Percentiles rank a stretch among this genome's conserved stretches.
Evolutionary conservation across 163 green algal genomes (phyloP).

Genomic region (Coccomyxa subellipsoidea): DNA sequence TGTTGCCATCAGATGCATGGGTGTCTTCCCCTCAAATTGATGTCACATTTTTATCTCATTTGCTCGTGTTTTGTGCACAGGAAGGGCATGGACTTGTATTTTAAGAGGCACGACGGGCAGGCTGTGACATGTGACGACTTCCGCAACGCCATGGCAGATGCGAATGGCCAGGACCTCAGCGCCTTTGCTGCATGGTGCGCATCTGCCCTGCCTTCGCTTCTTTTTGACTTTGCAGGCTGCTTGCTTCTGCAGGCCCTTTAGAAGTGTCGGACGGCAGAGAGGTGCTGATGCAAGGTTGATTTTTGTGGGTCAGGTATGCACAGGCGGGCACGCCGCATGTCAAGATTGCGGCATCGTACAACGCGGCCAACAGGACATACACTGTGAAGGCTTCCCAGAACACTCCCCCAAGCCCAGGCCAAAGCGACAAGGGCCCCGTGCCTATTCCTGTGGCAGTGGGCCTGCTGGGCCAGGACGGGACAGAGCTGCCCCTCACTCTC

Average conservation of each 20-base stretch:
- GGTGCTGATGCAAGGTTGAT: too few relatives aligned
- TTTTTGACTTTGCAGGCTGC: too few relatives aligned
- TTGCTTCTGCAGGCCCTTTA: too few relatives aligned
- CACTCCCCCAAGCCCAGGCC: slow-evolving; percentile 58
- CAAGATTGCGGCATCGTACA: slow-evolving; percentile 58
- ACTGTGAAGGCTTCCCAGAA: slow-evolving; percentile 70
- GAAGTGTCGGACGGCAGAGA: too few relatives aligned
- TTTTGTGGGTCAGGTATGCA: slow-evolving; percentile 72
- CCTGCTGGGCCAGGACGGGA: slow-evolving; percentile 63
- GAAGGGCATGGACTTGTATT: slow-evolving; percentile 96
- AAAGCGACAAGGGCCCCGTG: slow-evolving; percentile 69
- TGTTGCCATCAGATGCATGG: too few relatives aligned
- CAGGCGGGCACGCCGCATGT: slow-evolving; percentile 90
- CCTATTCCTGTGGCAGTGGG: slow-evolving; percentile 84
- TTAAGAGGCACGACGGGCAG: slow-evolving; percentile 87
- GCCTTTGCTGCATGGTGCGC: slow-evolving; percentile 31
- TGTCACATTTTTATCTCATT: too few relatives aligned
- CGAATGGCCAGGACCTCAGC: slow-evolving; percentile 79
- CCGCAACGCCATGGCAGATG: slow-evolving; percentile 91
- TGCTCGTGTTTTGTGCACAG: slow-evolving; percentile 12
- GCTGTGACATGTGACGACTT: slow-evolving; percentile 99
- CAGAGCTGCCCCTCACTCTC: slow-evolving; percentile 61
- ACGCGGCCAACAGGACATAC: slow-evolving; percentile 69
- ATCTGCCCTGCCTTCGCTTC: background rate
- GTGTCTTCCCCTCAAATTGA: too few relatives aligned